A percentile compares a stretch with the other conserved stretches of the same genome.
These are phyloP conservation scores for Ustanciosporium gigantosporum DNA, from an alignment of 1,284 basidiomycete species.

Conservation along the genomic window DNA sequence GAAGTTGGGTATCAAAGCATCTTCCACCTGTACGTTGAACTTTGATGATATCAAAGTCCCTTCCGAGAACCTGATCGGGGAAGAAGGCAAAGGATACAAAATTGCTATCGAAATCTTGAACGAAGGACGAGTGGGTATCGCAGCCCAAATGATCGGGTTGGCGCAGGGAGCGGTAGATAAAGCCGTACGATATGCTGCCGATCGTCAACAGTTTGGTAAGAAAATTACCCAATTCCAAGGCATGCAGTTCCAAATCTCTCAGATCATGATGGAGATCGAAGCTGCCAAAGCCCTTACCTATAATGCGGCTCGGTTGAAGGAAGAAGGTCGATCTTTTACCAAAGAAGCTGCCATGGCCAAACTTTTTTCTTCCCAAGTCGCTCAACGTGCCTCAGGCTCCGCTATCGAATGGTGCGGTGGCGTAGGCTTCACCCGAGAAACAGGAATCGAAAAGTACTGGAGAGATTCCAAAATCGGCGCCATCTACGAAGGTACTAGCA, in stretches of 20 bases:
- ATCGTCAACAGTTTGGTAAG: slow-evolving; percentile 91
- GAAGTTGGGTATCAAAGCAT: slow-evolving; percentile 94
- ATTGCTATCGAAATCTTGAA: slow-evolving; percentile 94
- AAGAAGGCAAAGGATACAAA: slow-evolving; percentile 94
- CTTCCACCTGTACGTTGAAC: slow-evolving; percentile 93
- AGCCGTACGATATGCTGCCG: slow-evolving; percentile 87
- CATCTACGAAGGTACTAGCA: slow-evolving; percentile 85
- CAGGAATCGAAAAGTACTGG: slow-evolving; percentile 81
- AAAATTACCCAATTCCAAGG: slow-evolving; percentile 83
- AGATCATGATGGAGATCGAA: slow-evolving; percentile 83
- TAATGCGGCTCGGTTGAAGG: slow-evolving; percentile 90
- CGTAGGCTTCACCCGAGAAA: slow-evolving; percentile 80
- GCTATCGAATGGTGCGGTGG: slow-evolving; percentile 98
- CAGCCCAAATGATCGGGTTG: slow-evolving; percentile 79
- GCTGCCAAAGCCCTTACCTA: slow-evolving; percentile 90
- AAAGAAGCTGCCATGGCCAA: slow-evolving; percentile 94
- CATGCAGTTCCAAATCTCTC: slow-evolving; percentile 91
- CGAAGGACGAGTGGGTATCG: slow-evolving; percentile 96
- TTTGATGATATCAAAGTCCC: slow-evolving; percentile 95
- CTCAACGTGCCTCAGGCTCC: slow-evolving; percentile 80
- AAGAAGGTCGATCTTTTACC: slow-evolving; percentile 87
- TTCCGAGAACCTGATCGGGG: slow-evolving; percentile 89
- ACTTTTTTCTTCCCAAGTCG: slow-evolving; percentile 83
- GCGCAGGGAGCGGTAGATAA: slow-evolving; percentile 96
- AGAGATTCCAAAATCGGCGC: slow-evolving; percentile 79